Conservation (phyloP, 441 rosid species). For the Biscutella laevigata region DNA sequence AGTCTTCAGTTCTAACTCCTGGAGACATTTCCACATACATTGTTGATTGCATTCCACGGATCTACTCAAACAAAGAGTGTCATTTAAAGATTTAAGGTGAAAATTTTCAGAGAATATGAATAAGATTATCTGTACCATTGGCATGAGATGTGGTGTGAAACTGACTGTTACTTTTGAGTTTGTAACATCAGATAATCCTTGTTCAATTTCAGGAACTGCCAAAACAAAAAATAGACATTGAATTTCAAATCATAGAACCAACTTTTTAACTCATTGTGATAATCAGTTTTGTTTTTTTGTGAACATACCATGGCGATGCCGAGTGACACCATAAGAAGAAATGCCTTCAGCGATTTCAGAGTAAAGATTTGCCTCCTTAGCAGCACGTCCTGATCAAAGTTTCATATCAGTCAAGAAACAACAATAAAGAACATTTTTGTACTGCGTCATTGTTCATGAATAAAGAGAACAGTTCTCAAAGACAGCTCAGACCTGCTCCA, state of each 20-base stretch:
- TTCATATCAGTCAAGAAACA: constrained; percentile 17
- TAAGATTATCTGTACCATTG: constrained; percentile 48
- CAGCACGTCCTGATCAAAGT: constrained; percentile 68
- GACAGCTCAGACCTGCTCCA: constrained; percentile 71
- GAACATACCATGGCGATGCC: constrained; percentile 83
- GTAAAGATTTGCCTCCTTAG: constrained; percentile 79
- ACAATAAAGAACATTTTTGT: constrained; percentile 16
- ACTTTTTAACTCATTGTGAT: background rate
- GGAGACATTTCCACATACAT: constrained; percentile 32
- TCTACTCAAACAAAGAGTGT: constrained; percentile 36
- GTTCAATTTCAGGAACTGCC: constrained; percentile 97
- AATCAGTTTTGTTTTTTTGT: background rate
- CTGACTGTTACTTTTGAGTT: constrained; percentile 70
- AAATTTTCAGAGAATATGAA: background rate
- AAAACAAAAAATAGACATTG: constrained; percentile 23
- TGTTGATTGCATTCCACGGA: constrained; percentile 48
- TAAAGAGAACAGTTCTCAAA: background rate
- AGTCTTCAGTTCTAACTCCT: constrained; percentile 16
- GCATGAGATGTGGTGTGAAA: constrained; percentile 97
- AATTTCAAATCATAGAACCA: constrained; percentile 9
- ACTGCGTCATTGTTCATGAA: constrained; percentile 14
- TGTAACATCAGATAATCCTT: constrained; percentile 75
- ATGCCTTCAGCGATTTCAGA: constrained; percentile 90
- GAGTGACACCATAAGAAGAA: constrained; percentile 78
- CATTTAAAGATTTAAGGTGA: background rate